phyloP scores from a whole-genome alignment of 257 asterid species.

The Gardenia jasminoides region DNA sequence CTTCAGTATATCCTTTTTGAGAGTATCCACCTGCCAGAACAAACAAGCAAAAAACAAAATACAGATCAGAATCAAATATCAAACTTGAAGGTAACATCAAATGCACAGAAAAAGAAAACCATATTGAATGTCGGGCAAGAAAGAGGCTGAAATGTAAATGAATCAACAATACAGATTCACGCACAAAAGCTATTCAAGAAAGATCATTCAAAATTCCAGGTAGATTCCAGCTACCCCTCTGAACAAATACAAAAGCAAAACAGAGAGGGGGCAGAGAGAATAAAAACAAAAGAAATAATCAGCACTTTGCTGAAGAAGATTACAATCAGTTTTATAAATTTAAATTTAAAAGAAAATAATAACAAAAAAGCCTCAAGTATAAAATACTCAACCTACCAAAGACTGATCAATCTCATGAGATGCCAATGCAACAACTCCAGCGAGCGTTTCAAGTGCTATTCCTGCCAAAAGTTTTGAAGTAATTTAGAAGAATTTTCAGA shows the following conservation, averaged over 20 bases:
- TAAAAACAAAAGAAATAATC: neutral
- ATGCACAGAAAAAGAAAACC: neutral
- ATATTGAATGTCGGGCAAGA: neutral
- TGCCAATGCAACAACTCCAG: constrained; percentile 80
- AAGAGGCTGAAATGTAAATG: neutral
- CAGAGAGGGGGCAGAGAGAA: neutral
- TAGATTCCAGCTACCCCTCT: neutral
- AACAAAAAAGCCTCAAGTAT: neutral
- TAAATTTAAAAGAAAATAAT: too few species aligned
- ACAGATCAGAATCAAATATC: constrained; percentile 2
- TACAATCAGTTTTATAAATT: neutral
- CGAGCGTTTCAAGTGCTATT: constrained; percentile 80
- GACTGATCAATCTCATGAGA: constrained; percentile 72
- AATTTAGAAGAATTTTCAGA: neutral
- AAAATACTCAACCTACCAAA: constrained; percentile 51
- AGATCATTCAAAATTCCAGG: neutral
- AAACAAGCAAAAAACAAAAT: constrained; percentile 2
- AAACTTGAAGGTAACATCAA: neutral
- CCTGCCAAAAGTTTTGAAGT: constrained; percentile 44
- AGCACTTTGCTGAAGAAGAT: neutral
- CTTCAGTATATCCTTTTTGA: constrained; percentile 68
- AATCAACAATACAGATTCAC: neutral
- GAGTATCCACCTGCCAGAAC: constrained; percentile 56
- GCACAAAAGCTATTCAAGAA: neutral
- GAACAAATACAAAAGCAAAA: neutral